Percentiles rank a stretch among this genome's conserved stretches.
Evolutionary conservation across 2,329 filamentous ascomycete species (phyloP).

Genomic region (Talaromyces rugulosus): DNA sequence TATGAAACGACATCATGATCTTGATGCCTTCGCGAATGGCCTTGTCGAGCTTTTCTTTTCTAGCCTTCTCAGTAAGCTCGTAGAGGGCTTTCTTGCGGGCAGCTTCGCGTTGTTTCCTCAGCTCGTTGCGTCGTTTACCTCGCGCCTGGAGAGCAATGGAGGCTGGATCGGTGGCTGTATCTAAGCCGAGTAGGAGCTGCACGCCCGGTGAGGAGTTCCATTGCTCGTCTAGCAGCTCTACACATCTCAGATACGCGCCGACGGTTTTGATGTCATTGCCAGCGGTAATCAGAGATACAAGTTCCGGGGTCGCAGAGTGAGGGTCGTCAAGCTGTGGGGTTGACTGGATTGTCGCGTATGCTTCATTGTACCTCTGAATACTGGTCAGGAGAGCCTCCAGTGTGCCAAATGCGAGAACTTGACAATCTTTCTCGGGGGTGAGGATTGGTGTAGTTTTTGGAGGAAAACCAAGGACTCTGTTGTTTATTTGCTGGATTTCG

Average conservation of each 20-base stretch:
- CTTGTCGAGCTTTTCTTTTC: not conserved
- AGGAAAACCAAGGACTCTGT: not conserved
- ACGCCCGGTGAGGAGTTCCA: not conserved
- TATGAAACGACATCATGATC: not conserved
- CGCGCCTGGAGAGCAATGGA: not conserved
- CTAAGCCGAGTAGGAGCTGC: not conserved
- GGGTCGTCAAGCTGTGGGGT: not conserved
- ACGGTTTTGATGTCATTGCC: not conserved
- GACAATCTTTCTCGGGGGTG: not conserved
- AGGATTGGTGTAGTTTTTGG: not conserved
- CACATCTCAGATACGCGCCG: not conserved
- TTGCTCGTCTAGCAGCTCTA: not conserved
- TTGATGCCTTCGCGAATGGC: not conserved
- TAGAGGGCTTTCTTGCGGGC: not conserved
- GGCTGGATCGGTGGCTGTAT: not conserved
- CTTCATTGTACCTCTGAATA: not conserved
- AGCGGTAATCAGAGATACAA: not conserved
- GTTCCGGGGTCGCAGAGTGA: not conserved
- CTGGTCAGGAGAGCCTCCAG: not conserved
- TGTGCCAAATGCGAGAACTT: not conserved
- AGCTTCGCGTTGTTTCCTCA: not conserved
- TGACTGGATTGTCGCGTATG: not conserved
- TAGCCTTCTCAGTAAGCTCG: not conserved
- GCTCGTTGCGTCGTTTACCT: not conserved
- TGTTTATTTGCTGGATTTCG: not conserved